A percentile compares a stretch with the other conserved stretches of the same genome.
These are phyloP conservation scores for Daldinia eschscholtzii DNA, from an alignment of 2,329 filamentous ascomycete species.

Conservation along the genomic window DNA sequence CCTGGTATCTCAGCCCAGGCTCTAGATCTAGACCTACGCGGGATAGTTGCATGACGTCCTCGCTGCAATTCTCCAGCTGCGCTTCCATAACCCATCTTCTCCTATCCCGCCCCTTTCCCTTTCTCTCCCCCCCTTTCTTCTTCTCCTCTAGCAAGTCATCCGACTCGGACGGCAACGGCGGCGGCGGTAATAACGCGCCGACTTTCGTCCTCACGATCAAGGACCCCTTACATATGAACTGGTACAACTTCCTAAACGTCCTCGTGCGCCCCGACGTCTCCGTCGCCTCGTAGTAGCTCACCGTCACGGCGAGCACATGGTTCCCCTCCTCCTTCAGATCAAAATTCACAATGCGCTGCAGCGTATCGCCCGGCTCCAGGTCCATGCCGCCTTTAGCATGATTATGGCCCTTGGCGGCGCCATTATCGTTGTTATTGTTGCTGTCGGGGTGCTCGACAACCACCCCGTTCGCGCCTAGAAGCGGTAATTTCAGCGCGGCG, in stretches of 20 bases:
- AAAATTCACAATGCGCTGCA: slow-evolving; percentile 86
- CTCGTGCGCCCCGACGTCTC: slow-evolving; percentile 77
- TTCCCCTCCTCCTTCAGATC: slow-evolving; percentile 94
- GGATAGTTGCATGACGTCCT: slow-evolving; percentile 84
- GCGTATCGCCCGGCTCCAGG: slow-evolving; percentile 72
- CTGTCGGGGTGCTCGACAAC: slow-evolving; percentile 21
- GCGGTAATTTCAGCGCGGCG: slow-evolving; percentile 72
- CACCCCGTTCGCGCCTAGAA: slow-evolving; percentile 59
- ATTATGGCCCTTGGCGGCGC: background rate
- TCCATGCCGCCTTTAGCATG: slow-evolving; percentile 58
- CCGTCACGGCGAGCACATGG: slow-evolving; percentile 91
- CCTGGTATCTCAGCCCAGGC: slow-evolving; percentile 63
- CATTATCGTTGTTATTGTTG: slow-evolving; percentile 31
- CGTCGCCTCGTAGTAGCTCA: slow-evolving; percentile 92
- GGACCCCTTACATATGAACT: slow-evolving; percentile 92
- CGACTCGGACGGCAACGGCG: slow-evolving; percentile 41
- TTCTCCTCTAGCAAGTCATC: background rate
- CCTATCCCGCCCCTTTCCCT: slow-evolving; percentile 2
- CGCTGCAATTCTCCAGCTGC: slow-evolving; percentile 94
- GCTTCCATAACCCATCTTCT: slow-evolving; percentile 84
- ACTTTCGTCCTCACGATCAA: slow-evolving; percentile 93
- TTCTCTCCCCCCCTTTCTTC: background rate
- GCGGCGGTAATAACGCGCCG: slow-evolving; percentile 67
- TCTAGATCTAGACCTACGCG: slow-evolving; percentile 68
- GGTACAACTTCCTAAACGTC: slow-evolving; percentile 95